Evolutionary conservation across 2,329 filamentous ascomycete genomes (phyloP).

Genomic region (Trichoderma breve): DNA sequence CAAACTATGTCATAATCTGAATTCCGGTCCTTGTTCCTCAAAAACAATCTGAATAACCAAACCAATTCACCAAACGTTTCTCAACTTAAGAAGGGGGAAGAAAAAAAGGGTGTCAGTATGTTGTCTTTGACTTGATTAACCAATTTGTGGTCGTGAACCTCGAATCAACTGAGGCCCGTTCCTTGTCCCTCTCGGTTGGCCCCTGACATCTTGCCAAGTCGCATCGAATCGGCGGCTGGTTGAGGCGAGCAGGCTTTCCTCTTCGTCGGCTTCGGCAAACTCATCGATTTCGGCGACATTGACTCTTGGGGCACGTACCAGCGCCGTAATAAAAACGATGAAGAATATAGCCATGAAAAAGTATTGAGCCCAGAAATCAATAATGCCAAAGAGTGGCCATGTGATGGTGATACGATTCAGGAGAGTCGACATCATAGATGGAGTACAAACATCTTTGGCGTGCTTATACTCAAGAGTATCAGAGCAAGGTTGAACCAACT

Average conservation of each 20-base stretch:
- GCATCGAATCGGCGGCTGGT: conserved; percentile 80
- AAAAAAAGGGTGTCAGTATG: not conserved
- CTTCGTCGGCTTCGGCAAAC: conserved; percentile 87
- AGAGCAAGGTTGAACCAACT: conserved; percentile 77
- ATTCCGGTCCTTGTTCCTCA: not conserved
- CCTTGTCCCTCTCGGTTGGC: conserved; percentile 33
- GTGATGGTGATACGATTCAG: conserved; percentile 89
- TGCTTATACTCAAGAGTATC: conserved; percentile 68
- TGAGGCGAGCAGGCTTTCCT: conserved; percentile 84
- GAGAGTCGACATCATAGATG: conserved; percentile 87
- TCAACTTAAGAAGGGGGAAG: not conserved
- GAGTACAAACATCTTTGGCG: conserved; percentile 82
- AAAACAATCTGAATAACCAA: conserved; percentile 11
- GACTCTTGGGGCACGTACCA: conserved; percentile 77
- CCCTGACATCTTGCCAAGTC: conserved; percentile 85
- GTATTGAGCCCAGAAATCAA: conserved; percentile 97
- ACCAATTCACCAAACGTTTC: not conserved
- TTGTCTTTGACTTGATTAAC: not conserved
- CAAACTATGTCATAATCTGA: not conserved
- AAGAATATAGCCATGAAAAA: conserved; percentile 82
- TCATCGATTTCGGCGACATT: conserved; percentile 78
- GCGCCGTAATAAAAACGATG: conserved; percentile 71
- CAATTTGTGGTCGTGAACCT: not conserved
- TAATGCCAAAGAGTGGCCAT: conserved; percentile 88
- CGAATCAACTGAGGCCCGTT: not conserved